Evolutionary conservation across 1,284 basidiomycete species (phyloP).

Genomic region (Ceratobasidium sp.): DNA sequence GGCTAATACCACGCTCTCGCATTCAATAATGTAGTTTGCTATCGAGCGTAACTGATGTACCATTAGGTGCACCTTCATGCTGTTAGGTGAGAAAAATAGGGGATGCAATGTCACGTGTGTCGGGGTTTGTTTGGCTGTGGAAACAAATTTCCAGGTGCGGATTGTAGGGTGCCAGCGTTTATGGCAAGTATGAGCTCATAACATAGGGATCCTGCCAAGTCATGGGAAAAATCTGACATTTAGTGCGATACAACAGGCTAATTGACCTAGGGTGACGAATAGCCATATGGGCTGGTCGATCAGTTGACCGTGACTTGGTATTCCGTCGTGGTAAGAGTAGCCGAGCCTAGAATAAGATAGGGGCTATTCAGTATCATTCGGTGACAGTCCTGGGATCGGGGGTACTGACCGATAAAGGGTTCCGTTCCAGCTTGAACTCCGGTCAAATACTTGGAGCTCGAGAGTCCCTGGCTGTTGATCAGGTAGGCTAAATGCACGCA

Average conservation of each 20-base stretch:
- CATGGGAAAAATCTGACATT: slow-evolving; percentile 7
- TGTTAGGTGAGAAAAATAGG: slow-evolving; percentile 20
- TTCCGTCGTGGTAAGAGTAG: slow-evolving; percentile 36
- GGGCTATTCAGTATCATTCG: neutral
- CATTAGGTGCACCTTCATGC: neutral
- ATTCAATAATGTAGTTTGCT: slow-evolving; percentile 10
- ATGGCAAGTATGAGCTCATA: neutral
- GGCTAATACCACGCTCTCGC: slow-evolving; percentile 29
- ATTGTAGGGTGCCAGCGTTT: neutral
- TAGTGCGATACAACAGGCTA: slow-evolving; percentile 1
- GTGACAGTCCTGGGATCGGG: neutral
- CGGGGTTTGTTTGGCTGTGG: slow-evolving; percentile 29
- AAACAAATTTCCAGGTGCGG: neutral
- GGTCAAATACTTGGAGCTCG: slow-evolving; percentile 45
- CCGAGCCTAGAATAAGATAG: slow-evolving; percentile 36
- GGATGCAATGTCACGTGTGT: slow-evolving; percentile 19
- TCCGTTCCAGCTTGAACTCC: slow-evolving; percentile 47
- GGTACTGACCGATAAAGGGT: slow-evolving; percentile 41
- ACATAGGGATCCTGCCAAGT: neutral
- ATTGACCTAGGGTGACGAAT: neutral
- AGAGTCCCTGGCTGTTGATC: slow-evolving; percentile 41
- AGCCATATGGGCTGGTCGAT: neutral
- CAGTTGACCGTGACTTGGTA: slow-evolving; percentile 44
- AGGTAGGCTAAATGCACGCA: slow-evolving; percentile 55
- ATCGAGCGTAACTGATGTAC: neutral